These are phyloP conservation scores for Jatropha multifida DNA, from an alignment of 441 rosid species.

Conservation along the genomic window DNA sequence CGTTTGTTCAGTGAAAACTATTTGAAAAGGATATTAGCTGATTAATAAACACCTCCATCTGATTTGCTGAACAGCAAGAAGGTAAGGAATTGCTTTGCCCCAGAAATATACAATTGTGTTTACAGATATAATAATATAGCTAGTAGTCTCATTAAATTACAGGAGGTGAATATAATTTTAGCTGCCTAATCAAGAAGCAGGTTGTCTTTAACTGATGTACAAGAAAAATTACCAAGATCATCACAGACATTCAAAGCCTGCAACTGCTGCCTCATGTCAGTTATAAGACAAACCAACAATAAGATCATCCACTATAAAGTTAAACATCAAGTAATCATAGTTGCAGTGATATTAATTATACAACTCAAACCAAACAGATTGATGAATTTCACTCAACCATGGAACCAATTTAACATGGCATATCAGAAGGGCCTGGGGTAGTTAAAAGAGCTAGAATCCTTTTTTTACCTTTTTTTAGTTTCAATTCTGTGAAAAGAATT, in stretches of 20 bases:
- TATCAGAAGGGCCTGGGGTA: not conserved
- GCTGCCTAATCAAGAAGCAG: conserved; percentile 7
- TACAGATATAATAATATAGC: not conserved
- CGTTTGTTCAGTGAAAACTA: conserved; percentile 1
- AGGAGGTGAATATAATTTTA: not conserved
- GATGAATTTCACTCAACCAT: not conserved
- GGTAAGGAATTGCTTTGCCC: not conserved
- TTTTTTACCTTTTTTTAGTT: not conserved
- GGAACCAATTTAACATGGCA: not conserved
- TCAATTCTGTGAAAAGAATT: not conserved
- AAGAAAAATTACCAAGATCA: not conserved
- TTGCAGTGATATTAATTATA: not conserved
- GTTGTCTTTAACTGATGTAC: not conserved
- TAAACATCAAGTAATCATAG: not conserved
- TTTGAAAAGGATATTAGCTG: not conserved
- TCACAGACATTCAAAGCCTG: not conserved
- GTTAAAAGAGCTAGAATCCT: not conserved
- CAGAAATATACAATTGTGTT: not conserved
- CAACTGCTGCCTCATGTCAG: not conserved
- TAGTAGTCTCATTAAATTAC: not conserved
- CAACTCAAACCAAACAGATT: not conserved
- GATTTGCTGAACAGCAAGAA: not conserved
- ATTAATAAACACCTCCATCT: not conserved
- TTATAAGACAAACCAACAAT: not conserved
- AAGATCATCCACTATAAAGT: not conserved